Conservation (phyloP, 1,284 basidiomycete species). For the Calocybe gambosa region DNA sequence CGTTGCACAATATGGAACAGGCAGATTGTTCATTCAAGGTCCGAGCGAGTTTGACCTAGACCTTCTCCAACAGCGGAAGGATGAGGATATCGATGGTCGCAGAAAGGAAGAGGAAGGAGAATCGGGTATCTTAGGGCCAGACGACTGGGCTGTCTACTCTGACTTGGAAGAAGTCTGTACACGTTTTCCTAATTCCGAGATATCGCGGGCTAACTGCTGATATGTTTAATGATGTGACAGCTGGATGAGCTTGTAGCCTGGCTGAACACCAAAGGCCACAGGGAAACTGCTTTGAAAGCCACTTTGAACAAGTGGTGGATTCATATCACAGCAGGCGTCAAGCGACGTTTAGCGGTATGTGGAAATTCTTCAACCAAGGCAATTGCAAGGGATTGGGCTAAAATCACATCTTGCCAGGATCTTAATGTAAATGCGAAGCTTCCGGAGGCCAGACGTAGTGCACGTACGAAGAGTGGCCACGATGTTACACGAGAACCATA, state of each 20-base stretch:
- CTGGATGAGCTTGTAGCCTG: conserved; percentile 79
- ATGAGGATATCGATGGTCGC: conserved; percentile 53
- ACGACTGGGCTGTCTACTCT: conserved; percentile 88
- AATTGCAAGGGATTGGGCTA: neutral
- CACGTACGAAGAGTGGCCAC: conserved; percentile 58
- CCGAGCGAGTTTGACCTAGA: conserved; percentile 75
- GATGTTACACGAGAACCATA: conserved; percentile 73
- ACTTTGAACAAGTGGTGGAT: conserved; percentile 79
- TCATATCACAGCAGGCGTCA: conserved; percentile 80
- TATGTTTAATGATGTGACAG: conserved; percentile 36
- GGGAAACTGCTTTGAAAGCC: conserved; percentile 81
- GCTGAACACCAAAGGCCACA: conserved; percentile 87
- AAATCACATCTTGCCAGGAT: conserved; percentile 42
- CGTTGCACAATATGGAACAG: conserved; percentile 79
- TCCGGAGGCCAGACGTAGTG: conserved; percentile 73
- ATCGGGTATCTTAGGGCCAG: conserved; percentile 63
- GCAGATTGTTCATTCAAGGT: conserved; percentile 87
- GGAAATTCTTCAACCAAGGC: too few species aligned
- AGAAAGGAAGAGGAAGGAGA: conserved; percentile 72
- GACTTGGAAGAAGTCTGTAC: conserved; percentile 75
- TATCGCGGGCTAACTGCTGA: conserved; percentile 9
- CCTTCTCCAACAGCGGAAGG: conserved; percentile 52
- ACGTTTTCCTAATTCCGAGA: neutral
- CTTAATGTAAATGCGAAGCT: conserved; percentile 57
- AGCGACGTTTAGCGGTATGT: conserved; percentile 66